Conservation (phyloP, 305 asterid species). For the Lippia alba region DNA sequence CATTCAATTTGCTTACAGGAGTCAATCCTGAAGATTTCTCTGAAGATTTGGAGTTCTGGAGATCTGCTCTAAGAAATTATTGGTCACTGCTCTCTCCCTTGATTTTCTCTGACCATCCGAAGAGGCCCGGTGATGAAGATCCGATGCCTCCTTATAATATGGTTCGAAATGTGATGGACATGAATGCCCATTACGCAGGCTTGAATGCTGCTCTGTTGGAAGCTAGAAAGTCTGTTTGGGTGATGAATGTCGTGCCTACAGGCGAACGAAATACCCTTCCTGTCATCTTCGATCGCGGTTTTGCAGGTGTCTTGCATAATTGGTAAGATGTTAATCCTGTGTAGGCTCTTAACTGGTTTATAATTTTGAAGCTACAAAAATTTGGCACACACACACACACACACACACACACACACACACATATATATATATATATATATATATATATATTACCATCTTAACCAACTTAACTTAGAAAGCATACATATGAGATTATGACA, state of each 20-base stretch:
- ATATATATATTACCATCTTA: too few relatives aligned
- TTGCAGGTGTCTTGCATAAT: slow-evolving; percentile 63
- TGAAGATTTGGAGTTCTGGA: slow-evolving; percentile 38
- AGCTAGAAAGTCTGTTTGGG: slow-evolving; percentile 62
- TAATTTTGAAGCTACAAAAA: too few relatives aligned
- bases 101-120: slow-evolving; percentile 64
- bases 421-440: too few relatives aligned
- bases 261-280: slow-evolving; percentile 60
- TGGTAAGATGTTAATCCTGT: slow-evolving; percentile 38
- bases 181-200: slow-evolving; percentile 71
- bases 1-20: neutral
- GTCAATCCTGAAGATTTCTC: neutral
- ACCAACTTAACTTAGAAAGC: too few relatives aligned
- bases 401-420: too few relatives aligned
- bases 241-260: slow-evolving; percentile 72
- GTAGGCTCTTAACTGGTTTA: too few relatives aligned
- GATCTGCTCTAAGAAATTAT: slow-evolving; percentile 45
- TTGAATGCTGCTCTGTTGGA: slow-evolving; percentile 63
- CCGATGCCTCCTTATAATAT: slow-evolving; percentile 70
- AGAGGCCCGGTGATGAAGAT: slow-evolving; percentile 77
- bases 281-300: slow-evolving; percentile 59
- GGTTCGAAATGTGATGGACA: slow-evolving; percentile 78
- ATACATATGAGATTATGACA: too few relatives aligned
- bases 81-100: slow-evolving; percentile 49
- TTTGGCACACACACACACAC: too few relatives aligned